phyloP scores from a whole-genome alignment of 495 filamentous ascomycete species.

The Sphaerosporella brunnea region DNA sequence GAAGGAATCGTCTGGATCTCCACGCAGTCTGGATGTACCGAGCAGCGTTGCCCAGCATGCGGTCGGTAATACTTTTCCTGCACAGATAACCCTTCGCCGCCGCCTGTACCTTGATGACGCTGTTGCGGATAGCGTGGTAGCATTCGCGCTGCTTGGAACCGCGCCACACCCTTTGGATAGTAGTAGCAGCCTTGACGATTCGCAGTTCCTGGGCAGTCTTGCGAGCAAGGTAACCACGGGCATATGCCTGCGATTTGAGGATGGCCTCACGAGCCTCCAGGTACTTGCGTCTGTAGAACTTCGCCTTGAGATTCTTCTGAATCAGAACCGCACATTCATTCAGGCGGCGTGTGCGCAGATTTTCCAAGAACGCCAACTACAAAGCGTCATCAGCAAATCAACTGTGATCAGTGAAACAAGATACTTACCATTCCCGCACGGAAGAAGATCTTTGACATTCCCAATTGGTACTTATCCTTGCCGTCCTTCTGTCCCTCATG shows the following conservation, averaged over 20 bases:
- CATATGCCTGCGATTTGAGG: constrained; percentile 55
- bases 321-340: constrained; percentile 96
- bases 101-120: constrained; percentile 73
- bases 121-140: constrained; percentile 58
- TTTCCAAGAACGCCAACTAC: constrained; percentile 78
- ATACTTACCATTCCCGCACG: constrained; percentile 64
- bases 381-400: constrained; percentile 8
- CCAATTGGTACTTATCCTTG: constrained; percentile 87
- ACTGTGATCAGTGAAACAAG: background rate
- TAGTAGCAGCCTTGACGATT: constrained; percentile 68
- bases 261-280: constrained; percentile 71
- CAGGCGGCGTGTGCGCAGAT: constrained; percentile 69
- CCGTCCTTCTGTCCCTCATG: constrained; percentile 51
- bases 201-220: constrained; percentile 64
- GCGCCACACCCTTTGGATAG: constrained; percentile 88
- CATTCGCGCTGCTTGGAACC: constrained; percentile 68
- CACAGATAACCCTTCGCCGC: constrained; percentile 77
- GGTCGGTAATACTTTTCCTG: constrained; percentile 77
- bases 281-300: constrained; percentile 87
- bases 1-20: constrained; percentile 59
- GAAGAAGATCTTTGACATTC: constrained; percentile 98
- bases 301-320: constrained; percentile 91
- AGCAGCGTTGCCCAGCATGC: constrained; percentile 81
- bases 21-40: constrained; percentile 77
- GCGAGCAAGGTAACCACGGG: constrained; percentile 57